phyloP scores from a whole-genome alignment of 2,329 filamentous ascomycete species.

The Penicillium sp. region DNA sequence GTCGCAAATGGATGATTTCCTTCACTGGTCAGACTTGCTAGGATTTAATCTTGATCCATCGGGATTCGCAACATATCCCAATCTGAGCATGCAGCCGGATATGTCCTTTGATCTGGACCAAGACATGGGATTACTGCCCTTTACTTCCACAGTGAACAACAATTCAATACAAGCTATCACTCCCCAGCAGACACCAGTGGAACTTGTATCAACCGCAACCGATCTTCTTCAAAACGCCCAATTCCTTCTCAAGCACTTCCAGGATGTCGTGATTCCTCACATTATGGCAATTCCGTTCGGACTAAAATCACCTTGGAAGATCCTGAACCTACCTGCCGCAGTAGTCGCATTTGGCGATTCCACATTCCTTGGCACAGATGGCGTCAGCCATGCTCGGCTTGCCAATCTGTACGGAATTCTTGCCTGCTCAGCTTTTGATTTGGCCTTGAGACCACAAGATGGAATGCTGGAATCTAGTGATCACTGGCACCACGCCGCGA shows the following conservation, averaged over 20 bases:
- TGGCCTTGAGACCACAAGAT: constrained; percentile 17
- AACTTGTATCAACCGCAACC: neutral
- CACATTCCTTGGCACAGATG: constrained; percentile 28
- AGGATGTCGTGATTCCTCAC: constrained; percentile 32
- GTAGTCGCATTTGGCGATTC: constrained; percentile 33
- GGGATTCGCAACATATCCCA: constrained; percentile 14
- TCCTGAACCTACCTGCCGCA: constrained; percentile 32
- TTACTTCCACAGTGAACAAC: neutral
- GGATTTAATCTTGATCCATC: constrained; percentile 28
- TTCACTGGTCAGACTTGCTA: constrained; percentile 37
- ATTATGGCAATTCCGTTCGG: constrained; percentile 33
- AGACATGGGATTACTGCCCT: constrained; percentile 5
- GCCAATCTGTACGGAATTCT: constrained; percentile 34
- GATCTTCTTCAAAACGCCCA: constrained; percentile 25
- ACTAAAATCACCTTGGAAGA: constrained; percentile 36
- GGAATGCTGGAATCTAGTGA: constrained; percentile 11
- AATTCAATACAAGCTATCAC: constrained; percentile 3
- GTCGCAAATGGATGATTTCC: constrained; percentile 29
- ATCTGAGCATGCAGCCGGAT: constrained; percentile 15
- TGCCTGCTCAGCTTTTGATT: constrained; percentile 30
- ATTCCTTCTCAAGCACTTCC: constrained; percentile 33
- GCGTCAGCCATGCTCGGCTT: constrained; percentile 31
- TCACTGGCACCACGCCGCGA: constrained; percentile 28
- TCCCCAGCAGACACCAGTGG: constrained; percentile 12
- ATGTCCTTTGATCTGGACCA: constrained; percentile 12